Percentiles rank a stretch among this genome's conserved stretches.
These are phyloP conservation scores for Toxoplasma gondii DNA, from an alignment of 169 alveolate genomes.

Conservation along the genomic window DNA sequence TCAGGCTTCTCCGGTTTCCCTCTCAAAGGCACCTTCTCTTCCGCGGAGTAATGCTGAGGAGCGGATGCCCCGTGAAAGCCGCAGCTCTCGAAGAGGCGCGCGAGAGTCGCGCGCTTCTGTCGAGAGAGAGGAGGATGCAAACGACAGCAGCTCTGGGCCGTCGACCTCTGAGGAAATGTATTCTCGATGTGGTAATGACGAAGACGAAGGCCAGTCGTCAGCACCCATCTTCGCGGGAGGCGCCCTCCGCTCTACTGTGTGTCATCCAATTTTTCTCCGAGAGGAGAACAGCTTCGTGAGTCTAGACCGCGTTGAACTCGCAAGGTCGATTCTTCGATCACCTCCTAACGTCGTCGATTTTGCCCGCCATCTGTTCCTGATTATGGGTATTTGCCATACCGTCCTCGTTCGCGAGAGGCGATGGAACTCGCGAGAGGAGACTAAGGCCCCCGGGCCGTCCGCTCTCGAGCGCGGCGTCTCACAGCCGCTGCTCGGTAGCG, in stretches of 20 bases:
- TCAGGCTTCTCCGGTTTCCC: too few relatives aligned
- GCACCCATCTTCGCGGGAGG: neutral
- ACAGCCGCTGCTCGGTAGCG: neutral
- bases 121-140: too few relatives aligned
- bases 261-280: neutral
- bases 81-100: too few relatives aligned
- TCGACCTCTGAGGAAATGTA: too few relatives aligned
- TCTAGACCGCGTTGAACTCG: neutral
- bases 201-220: too few relatives aligned
- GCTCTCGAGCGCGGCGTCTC: neutral
- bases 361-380: conserved; percentile 30
- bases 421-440: neutral
- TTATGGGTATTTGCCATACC: conserved; percentile 52
- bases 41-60: too few relatives aligned
- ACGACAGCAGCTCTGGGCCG: too few relatives aligned
- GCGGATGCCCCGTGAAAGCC: too few relatives aligned
- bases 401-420: conserved; percentile 30
- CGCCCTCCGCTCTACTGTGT: neutral
- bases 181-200: too few relatives aligned
- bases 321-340: neutral
- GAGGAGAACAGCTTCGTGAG: neutral
- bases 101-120: too few relatives aligned
- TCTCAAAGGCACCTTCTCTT: too few relatives aligned
- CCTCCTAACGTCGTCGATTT: neutral
- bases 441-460: neutral